These are phyloP conservation scores for Meyerozyma sp. DNA, from an alignment of 1,139 yeast species.

Conservation along the genomic window DNA sequence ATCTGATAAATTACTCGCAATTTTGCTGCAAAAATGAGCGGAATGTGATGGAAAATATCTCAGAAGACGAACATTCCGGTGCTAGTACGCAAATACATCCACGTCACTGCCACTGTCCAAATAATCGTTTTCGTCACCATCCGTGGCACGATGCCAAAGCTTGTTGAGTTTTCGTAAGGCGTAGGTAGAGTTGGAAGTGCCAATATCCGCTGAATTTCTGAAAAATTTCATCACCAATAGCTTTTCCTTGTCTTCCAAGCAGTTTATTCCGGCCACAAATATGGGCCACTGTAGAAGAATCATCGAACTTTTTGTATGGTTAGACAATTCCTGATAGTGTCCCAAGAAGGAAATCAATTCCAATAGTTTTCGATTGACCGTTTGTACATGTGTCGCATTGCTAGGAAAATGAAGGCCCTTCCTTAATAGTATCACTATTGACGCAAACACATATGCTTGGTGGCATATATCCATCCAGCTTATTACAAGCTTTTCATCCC, in stretches of 20 bases:
- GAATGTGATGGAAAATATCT: not conserved
- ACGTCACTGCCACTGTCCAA: not conserved
- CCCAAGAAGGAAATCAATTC: constrained; percentile 9
- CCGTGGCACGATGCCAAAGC: constrained; percentile 2
- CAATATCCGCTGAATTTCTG: constrained; percentile 7
- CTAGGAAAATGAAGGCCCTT: constrained; percentile 9
- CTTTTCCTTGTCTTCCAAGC: constrained; percentile 10
- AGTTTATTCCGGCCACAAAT: constrained; percentile 14
- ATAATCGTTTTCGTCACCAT: not conserved
- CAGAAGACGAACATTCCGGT: not conserved
- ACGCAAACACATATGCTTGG: constrained; percentile 12
- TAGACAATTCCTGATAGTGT: constrained; percentile 8
- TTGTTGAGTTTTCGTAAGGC: constrained; percentile 7
- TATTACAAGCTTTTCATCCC: constrained; percentile 6
- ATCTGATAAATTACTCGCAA: not conserved
- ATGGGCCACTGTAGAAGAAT: constrained; percentile 19
- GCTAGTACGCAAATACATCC: not conserved
- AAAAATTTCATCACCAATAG: constrained; percentile 10
- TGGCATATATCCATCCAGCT: constrained; percentile 17
- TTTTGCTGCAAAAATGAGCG: not conserved
- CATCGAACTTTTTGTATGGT: constrained; percentile 9
- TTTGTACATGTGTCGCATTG: constrained; percentile 13
- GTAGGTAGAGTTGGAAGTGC: constrained; percentile 10
- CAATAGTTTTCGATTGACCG: constrained; percentile 8
- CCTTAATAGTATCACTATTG: constrained; percentile 12